Evolutionary conservation across 1,284 basidiomycete genomes (phyloP).

Genomic region (Hypsizygus ulmarius): DNA sequence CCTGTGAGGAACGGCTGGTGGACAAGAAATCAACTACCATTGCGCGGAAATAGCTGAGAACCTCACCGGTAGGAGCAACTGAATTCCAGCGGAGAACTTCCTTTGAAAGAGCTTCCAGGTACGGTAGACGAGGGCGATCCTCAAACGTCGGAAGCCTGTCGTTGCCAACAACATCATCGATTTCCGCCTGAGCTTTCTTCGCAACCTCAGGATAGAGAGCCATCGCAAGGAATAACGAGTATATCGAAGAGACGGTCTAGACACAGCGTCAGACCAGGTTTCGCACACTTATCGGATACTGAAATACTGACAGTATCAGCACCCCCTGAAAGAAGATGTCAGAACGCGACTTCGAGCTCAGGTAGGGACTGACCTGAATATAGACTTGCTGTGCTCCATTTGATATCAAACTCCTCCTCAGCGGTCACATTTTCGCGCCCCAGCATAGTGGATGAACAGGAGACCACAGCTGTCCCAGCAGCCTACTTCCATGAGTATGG

Average conservation of each 20-base stretch:
- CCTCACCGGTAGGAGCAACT: conserved; percentile 26
- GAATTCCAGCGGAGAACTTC: conserved; percentile 41
- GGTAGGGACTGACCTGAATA: conserved; percentile 46
- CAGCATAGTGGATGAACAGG: conserved; percentile 50
- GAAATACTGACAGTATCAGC: conserved; percentile 47
- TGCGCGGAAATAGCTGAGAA: not conserved
- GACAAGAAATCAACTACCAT: conserved; percentile 3
- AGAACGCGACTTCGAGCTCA: not conserved
- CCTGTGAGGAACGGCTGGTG: conserved; percentile 52
- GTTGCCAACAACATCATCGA: conserved; percentile 37
- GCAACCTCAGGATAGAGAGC: conserved; percentile 45
- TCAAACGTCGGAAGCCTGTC: conserved; percentile 38
- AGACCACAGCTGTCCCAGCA: conserved; percentile 48
- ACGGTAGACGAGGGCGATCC: conserved; percentile 36
- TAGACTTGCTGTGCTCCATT: conserved; percentile 59
- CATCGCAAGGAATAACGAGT: conserved; percentile 55
- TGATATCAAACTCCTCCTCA: conserved; percentile 53
- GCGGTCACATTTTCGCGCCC: conserved; percentile 42
- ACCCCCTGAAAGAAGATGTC: conserved; percentile 32
- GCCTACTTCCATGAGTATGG: conserved; percentile 33
- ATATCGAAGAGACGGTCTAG: conserved; percentile 50
- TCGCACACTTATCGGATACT: not conserved
- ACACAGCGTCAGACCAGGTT: conserved; percentile 2
- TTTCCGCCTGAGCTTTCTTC: conserved; percentile 38
- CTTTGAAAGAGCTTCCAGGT: conserved; percentile 35